Percentiles rank a stretch among this genome's conserved stretches.
phyloP scores from a whole-genome alignment of 2,329 filamentous ascomycete genomes.

The Domatiomyces catenatus region DNA sequence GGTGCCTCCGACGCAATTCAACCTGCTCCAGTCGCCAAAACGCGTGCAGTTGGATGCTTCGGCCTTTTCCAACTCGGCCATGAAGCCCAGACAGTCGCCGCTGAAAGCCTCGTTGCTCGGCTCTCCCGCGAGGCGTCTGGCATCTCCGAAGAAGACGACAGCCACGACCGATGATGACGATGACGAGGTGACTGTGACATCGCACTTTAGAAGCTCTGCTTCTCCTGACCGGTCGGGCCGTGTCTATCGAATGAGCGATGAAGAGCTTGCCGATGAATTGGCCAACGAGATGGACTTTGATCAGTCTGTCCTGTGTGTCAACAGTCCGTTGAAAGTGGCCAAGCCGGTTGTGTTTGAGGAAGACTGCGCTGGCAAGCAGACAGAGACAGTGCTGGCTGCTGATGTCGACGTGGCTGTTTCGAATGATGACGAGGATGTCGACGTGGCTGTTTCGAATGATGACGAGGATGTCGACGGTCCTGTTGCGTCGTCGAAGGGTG shows the following conservation, averaged over 20 bases:
- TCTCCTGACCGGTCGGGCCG: constrained; percentile 11
- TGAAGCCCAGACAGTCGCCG: constrained; percentile 22
- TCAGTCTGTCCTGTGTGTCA: constrained; percentile 13
- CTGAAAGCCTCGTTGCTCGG: constrained; percentile 27
- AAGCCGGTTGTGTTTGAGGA: constrained; percentile 4
- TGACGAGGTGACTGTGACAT: constrained; percentile 12
- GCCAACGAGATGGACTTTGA: constrained; percentile 15
- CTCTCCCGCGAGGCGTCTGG: constrained; percentile 30
- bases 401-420: not conserved
- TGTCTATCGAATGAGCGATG: constrained; percentile 13
- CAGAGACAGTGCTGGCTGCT: not conserved
- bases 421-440: not conserved
- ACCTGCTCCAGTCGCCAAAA: constrained; percentile 30
- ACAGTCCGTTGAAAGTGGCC: constrained; percentile 12
- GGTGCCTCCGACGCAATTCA: constrained; percentile 18
- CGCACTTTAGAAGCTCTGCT: constrained; percentile 15
- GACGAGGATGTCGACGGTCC: not conserved
- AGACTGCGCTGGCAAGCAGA: too few species aligned
- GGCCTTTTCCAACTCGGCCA: constrained; percentile 21
- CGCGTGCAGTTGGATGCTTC: constrained; percentile 25
- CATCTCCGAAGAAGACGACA: constrained; percentile 25
- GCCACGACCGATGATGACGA: constrained; percentile 5
- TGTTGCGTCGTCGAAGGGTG: too few species aligned
- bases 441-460: not conserved
- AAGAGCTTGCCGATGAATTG: constrained; percentile 10